Conservation (phyloP, 169 alveolate species). For the Blepharisma undulans region DNA sequence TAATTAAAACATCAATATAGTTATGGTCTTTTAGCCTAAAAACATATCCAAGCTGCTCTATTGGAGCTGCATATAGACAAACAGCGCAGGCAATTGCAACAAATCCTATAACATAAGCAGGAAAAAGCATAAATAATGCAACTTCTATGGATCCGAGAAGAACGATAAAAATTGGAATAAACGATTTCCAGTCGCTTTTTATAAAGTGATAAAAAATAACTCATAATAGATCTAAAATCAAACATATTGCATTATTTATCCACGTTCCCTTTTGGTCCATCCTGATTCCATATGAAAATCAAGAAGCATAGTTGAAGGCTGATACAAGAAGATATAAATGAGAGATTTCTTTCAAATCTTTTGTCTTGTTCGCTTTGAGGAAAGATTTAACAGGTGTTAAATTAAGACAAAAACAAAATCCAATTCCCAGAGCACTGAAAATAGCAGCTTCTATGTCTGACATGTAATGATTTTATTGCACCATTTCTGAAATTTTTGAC, state of each 20-base stretch:
- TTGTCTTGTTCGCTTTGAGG: neutral
- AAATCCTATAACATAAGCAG: neutral
- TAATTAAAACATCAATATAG: neutral
- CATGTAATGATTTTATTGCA: neutral
- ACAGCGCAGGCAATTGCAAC: neutral
- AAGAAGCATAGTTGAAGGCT: neutral
- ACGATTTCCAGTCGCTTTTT: neutral
- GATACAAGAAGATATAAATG: conserved; percentile 11
- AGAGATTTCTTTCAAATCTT: neutral
- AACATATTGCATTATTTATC: neutral
- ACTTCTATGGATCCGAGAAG: neutral
- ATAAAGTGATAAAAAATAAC: neutral
- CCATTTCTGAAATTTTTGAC: neutral
- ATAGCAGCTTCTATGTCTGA: neutral
- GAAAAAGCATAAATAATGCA: neutral
- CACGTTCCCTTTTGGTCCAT: neutral
- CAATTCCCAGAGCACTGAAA: neutral
- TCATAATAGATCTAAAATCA: neutral
- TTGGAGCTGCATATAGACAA: neutral
- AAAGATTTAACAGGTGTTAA: neutral
- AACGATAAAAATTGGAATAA: neutral
- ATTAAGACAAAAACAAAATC: neutral
- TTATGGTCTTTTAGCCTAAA: neutral
- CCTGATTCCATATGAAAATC: neutral
- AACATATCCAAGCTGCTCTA: neutral